Evolutionary conservation across 2,329 filamentous ascomycete species (phyloP).

Genomic region (Aphanocladium album): DNA sequence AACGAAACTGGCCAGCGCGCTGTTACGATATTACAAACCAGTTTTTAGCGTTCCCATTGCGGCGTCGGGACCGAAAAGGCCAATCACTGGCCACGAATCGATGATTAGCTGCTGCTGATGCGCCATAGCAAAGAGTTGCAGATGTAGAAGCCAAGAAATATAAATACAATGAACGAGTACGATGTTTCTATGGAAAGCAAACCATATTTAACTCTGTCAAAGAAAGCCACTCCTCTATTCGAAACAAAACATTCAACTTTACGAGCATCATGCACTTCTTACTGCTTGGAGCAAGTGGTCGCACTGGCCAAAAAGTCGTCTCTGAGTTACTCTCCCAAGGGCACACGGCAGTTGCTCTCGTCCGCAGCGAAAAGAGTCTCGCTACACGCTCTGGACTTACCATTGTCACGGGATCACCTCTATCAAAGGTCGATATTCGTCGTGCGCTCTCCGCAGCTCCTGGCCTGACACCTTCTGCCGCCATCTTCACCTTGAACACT

Average conservation of each 20-base stretch:
- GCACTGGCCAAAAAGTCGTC: slow-evolving; percentile 38
- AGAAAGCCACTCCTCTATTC: neutral
- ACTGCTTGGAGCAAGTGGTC: slow-evolving; percentile 38
- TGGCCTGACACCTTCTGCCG: slow-evolving; percentile 22
- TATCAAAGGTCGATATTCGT: slow-evolving; percentile 29
- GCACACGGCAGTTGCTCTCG: slow-evolving; percentile 35
- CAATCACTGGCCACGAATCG: neutral
- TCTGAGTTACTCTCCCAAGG: slow-evolving; percentile 32
- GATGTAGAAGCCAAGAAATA: neutral
- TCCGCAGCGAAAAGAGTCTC: slow-evolving; percentile 25
- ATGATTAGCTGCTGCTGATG: neutral
- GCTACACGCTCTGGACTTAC: slow-evolving; percentile 24
- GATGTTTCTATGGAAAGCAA: neutral
- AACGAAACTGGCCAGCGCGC: neutral
- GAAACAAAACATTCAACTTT: neutral
- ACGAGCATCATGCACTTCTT: slow-evolving; percentile 32
- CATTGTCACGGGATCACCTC: slow-evolving; percentile 29
- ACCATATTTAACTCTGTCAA: neutral
- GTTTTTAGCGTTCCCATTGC: neutral
- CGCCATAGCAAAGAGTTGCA: neutral
- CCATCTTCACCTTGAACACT: slow-evolving; percentile 36
- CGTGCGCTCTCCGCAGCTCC: slow-evolving; percentile 21
- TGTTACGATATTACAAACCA: neutral
- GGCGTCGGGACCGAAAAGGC: neutral
- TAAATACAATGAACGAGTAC: neutral